Evolutionary conservation across 2,329 filamentous ascomycete genomes (phyloP).

Genomic region (Leptographium lundbergii): DNA sequence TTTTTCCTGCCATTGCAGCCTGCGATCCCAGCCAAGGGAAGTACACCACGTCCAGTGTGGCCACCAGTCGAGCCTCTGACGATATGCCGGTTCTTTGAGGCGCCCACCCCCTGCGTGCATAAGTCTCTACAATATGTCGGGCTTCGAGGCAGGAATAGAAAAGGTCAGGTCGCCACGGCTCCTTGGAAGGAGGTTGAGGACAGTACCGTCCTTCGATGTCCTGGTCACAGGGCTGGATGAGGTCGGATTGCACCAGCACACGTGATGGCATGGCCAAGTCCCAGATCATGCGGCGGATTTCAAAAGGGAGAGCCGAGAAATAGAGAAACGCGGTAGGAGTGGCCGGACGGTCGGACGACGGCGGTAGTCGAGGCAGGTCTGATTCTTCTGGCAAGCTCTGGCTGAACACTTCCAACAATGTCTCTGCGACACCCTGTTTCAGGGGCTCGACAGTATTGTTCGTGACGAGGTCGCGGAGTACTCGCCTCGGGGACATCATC

Average conservation of each 20-base stretch:
- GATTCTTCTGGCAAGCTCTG: not conserved
- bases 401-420: slow-evolving; percentile 6
- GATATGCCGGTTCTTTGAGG: not conserved
- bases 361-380: not conserved
- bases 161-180: slow-evolving; percentile 11
- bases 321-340: not conserved
- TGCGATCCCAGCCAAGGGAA: slow-evolving; percentile 7
- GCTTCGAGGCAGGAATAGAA: slow-evolving; percentile 9
- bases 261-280: slow-evolving; percentile 8
- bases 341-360: not conserved
- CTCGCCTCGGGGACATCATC: slow-evolving; percentile 8
- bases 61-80: not conserved
- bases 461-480: slow-evolving; percentile 11
- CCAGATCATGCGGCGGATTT: slow-evolving; percentile 12
- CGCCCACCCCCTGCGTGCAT: not conserved
- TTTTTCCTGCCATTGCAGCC: not conserved
- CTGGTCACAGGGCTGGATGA: not conserved
- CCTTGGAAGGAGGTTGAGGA: slow-evolving; percentile 1
- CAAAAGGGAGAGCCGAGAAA: slow-evolving; percentile 7
- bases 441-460: slow-evolving; percentile 7
- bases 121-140: slow-evolving; percentile 3
- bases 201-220: not conserved
- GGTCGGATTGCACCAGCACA: slow-evolving; percentile 8
- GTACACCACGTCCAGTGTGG: slow-evolving; percentile 8
- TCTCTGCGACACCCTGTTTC: slow-evolving; percentile 4